These are phyloP conservation scores for Gossypium davidsonii DNA, from an alignment of 441 rosid species.

Conservation along the genomic window DNA sequence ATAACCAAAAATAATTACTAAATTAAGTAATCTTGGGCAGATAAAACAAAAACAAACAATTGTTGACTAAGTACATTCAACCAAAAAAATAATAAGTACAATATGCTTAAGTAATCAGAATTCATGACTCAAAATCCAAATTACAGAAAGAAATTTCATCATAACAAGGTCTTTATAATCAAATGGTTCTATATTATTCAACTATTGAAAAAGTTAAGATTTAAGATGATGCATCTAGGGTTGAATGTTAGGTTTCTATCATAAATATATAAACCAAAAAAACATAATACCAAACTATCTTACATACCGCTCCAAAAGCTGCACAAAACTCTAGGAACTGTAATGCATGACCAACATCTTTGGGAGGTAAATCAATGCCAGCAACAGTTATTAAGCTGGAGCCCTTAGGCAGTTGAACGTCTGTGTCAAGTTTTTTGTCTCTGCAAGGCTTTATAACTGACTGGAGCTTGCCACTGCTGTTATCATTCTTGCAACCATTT, in stretches of 20 bases:
- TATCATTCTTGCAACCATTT: conserved; percentile 14
- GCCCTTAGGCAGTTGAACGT: conserved; percentile 44
- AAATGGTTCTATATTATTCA: neutral
- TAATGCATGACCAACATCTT: conserved; percentile 50
- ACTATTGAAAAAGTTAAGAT: neutral
- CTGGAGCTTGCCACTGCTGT: conserved; percentile 21
- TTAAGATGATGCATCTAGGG: neutral
- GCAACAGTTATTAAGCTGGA: conserved; percentile 35
- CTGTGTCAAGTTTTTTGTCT: conserved; percentile 22
- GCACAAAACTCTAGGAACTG: conserved; percentile 69
- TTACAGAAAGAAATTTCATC: neutral
- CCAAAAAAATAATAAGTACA: neutral
- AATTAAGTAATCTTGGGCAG: neutral
- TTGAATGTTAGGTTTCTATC: neutral
- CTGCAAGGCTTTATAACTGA: conserved; percentile 4
- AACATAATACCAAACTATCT: neutral
- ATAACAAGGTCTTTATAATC: neutral
- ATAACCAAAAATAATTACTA: conserved; percentile 3
- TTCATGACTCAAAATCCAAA: neutral
- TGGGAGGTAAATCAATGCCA: conserved; percentile 41
- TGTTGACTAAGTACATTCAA: neutral
- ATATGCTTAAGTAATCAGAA: neutral
- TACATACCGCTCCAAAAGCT: conserved; percentile 58
- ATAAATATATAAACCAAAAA: neutral
- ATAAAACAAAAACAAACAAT: neutral